Conservation (phyloP, 2,329 filamentous ascomycete species). For the Neonectria sp. region DNA sequence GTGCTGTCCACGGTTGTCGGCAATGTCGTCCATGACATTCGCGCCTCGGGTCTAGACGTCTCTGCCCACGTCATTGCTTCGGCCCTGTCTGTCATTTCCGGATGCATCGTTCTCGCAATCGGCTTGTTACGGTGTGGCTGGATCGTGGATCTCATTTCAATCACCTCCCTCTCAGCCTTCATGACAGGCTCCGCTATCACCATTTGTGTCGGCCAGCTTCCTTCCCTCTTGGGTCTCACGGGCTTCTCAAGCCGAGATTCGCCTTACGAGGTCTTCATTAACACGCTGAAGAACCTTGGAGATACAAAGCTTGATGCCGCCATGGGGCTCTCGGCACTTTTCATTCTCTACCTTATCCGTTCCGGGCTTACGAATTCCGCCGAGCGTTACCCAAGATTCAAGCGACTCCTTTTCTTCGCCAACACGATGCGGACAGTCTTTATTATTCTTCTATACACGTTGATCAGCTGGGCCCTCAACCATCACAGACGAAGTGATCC, state of each 20-base stretch:
- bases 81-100: slow-evolving; percentile 82
- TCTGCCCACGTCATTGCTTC: slow-evolving; percentile 80
- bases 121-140: slow-evolving; percentile 87
- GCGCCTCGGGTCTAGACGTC: slow-evolving; percentile 69
- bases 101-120: slow-evolving; percentile 82
- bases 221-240: slow-evolving; percentile 83
- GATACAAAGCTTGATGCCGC: slow-evolving; percentile 83
- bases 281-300: slow-evolving; percentile 81
- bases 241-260: slow-evolving; percentile 82
- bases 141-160: slow-evolving; percentile 93
- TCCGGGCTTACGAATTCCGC: slow-evolving; percentile 75
- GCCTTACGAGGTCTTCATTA: slow-evolving; percentile 87
- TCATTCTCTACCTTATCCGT: slow-evolving; percentile 84
- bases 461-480: slow-evolving; percentile 91
- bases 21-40: slow-evolving; percentile 79
- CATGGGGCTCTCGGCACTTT: slow-evolving; percentile 87
- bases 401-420: slow-evolving; percentile 89
- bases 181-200: slow-evolving; percentile 97
- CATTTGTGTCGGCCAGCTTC: slow-evolving; percentile 88
- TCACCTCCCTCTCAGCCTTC: slow-evolving; percentile 92
- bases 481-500: slow-evolving; percentile 74
- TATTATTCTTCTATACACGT: slow-evolving; percentile 91
- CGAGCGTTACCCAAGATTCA: slow-evolving; percentile 76
- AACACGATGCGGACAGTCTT: slow-evolving; percentile 92
- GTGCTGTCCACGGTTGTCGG: slow-evolving; percentile 95